Conservation (phyloP, 2,329 filamentous ascomycete species). For the Colletotrichum camelliae region DNA sequence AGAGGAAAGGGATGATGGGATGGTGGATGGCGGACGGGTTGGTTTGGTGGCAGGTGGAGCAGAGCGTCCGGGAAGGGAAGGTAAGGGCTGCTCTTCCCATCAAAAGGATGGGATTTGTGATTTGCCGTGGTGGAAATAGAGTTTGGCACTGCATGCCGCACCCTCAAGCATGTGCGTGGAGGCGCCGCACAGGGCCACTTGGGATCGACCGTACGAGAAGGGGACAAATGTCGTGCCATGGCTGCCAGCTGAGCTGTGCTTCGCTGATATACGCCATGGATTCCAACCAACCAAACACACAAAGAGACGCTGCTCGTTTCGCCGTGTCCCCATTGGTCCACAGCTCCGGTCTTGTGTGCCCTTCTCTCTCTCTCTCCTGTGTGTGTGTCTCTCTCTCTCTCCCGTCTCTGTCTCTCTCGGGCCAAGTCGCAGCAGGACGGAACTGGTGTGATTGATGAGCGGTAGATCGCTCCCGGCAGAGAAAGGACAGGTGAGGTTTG, state of each 20-base stretch:
- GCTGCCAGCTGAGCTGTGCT: neutral
- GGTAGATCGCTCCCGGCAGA: neutral
- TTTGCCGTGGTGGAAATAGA: neutral
- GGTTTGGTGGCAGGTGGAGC: neutral
- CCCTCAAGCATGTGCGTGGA: neutral
- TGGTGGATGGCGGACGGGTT: neutral
- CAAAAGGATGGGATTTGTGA: conserved; percentile 8
- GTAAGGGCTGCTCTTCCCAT: neutral
- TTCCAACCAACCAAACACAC: neutral
- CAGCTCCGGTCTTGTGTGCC: neutral
- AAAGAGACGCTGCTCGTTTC: neutral
- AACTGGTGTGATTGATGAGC: neutral
- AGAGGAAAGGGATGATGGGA: neutral
- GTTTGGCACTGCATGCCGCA: conserved; percentile 2
- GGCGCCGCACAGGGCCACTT: neutral
- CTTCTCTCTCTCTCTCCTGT: neutral
- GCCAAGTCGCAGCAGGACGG: neutral
- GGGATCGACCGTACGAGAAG: neutral
- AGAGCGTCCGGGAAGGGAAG: neutral
- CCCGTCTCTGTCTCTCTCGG: neutral
- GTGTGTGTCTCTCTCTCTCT: neutral
- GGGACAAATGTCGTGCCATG: neutral
- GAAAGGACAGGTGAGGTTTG: neutral
- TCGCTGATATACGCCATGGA: neutral
- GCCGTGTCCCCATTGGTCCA: neutral